These are phyloP conservation scores for Malania oleifera DNA, from an alignment of 164 flowering plant species.

Conservation along the genomic window DNA sequence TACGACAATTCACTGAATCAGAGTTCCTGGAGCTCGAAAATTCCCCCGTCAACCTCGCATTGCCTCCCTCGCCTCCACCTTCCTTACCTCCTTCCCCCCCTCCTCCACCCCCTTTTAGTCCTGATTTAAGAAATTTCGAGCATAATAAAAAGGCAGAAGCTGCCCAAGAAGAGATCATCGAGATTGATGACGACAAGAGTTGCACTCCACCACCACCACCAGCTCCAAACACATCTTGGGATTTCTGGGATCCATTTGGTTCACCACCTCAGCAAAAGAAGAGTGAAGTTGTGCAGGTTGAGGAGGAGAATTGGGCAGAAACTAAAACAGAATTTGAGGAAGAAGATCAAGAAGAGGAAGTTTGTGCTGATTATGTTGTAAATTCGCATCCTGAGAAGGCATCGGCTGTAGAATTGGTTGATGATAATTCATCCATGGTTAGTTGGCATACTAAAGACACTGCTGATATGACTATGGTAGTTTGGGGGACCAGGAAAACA, in stretches of 20 bases:
- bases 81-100: constrained; percentile 70
- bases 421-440: constrained; percentile 50
- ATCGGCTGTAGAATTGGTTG: constrained; percentile 29
- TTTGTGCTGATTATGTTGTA: constrained; percentile 9
- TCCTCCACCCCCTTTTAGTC: constrained; percentile 65
- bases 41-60: constrained; percentile 16
- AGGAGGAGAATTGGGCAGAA: constrained; percentile 79
- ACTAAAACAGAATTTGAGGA: constrained; percentile 61
- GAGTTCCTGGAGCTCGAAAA: constrained; percentile 52
- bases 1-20: constrained; percentile 76
- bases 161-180: constrained; percentile 40
- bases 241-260: constrained; percentile 50
- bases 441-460: constrained; percentile 51
- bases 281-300: constrained; percentile 32
- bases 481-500: constrained; percentile 46
- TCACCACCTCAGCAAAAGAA: constrained; percentile 19
- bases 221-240: constrained; percentile 42
- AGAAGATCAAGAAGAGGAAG: constrained; percentile 31
- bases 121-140: constrained; percentile 28
- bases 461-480: constrained; percentile 41
- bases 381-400: constrained; percentile 24
- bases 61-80: constrained; percentile 53
- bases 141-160: constrained; percentile 14
- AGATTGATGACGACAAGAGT: constrained; percentile 30
- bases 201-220: constrained; percentile 54